Base-by-base conservation (phyloP, 345 rosid species). In the Eucalyptus curtisii region DNA sequence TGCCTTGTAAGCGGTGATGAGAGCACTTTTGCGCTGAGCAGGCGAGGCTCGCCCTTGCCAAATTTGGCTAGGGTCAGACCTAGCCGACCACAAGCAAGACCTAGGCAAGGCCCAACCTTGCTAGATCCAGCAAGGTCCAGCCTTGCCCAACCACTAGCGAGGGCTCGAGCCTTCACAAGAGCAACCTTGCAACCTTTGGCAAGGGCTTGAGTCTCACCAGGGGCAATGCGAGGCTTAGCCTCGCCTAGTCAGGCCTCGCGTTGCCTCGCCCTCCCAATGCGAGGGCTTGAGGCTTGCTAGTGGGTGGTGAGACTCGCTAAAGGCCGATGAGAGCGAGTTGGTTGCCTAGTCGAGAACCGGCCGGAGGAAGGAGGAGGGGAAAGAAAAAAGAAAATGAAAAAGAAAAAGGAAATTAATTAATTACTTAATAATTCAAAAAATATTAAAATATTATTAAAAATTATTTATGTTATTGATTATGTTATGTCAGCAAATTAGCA, bases 11-110 rank as follows among this genome's bases (percentile, higher is more conserved):
- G 55, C 4, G 0, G 2, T 4, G 0, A 52, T 52, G 24, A 52
- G 55, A 8, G 55, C 2, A 0, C 0, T 10, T 7, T 52, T 0
- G 1, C 2, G 4, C 0, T 3, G 2, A 19, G 57, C 0, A 0
- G 10, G 57, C 0, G 0, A 52, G 57, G 24, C 10, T 19, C 0
- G 4, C 24, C 20, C 3, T 49, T 16, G 8, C 20, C n/a, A n/a
- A n/a, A n/a, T n/a, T n/a, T n/a, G n/a, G n/a, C 2, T 0, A 52
- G 25, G 10, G 10, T 52, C 2, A 7, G 4, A 25, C 25, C 25
- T 52, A 19, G 2, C 10, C 1, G 0, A 52, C 57, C 57, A 52
- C 0, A 7, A 19, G n/a, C n/a, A n/a, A n/a, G n/a, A n/a, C n/a
- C n/a, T n/a, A n/a, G 0, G 10, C 5, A 2, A 52, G 24, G 0